A percentile compares a stretch with the other conserved stretches of the same genome.
phyloP scores from a whole-genome alignment of 257 asterid genomes.

The Solanum acaule region DNA sequence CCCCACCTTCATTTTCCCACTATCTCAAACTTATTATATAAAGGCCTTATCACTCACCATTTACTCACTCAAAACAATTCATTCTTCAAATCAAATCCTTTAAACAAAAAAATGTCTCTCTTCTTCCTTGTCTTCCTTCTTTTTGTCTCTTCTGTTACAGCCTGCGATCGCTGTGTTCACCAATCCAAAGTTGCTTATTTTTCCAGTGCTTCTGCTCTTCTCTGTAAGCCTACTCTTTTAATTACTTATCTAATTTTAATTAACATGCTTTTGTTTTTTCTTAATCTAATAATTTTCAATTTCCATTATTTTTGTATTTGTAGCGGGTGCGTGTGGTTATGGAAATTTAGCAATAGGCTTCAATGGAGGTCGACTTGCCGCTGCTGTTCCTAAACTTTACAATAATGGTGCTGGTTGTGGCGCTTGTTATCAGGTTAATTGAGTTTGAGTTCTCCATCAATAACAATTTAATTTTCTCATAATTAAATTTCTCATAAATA shows the following conservation, averaged over 20 bases:
- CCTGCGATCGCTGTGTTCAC: constrained; percentile 67
- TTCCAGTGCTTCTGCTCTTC: constrained; percentile 37
- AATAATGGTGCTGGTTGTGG: constrained; percentile 79
- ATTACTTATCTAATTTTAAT: not conserved
- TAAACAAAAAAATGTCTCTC: not conserved
- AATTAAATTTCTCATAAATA: not conserved
- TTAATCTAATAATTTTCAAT: not conserved
- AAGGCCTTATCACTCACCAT: not conserved
- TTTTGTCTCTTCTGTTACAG: constrained; percentile 32
- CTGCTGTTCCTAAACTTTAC: constrained; percentile 53
- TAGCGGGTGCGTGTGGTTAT: constrained; percentile 90
- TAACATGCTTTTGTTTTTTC: not conserved
- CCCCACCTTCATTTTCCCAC: not conserved
- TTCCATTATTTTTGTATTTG: not conserved
- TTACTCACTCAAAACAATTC: not conserved
- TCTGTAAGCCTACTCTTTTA: constrained; percentile 22
- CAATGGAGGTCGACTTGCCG: constrained; percentile 50
- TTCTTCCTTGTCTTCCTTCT: constrained; percentile 16
- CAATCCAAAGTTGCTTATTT: constrained; percentile 45
- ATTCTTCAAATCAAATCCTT: not conserved
- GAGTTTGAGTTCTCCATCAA: not conserved
- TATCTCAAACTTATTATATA: not conserved
- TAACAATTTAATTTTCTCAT: not conserved
- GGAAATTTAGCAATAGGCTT: constrained; percentile 50
- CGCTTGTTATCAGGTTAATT: constrained; percentile 70